Evolutionary conservation across 345 rosid species (phyloP).

Genomic region (Citrus glauca): DNA sequence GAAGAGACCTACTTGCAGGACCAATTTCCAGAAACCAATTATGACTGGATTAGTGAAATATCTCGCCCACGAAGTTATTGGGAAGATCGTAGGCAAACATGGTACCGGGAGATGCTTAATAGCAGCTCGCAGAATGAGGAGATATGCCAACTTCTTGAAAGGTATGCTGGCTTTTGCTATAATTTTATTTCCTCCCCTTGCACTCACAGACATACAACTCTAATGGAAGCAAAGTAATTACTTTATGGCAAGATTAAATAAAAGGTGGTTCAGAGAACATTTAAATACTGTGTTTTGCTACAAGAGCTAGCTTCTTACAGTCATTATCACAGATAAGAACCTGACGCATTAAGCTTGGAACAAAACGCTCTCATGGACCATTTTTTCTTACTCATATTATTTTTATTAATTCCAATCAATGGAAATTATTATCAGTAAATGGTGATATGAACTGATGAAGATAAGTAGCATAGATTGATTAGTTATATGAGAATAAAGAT

Average conservation of each 20-base stretch:
- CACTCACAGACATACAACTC: not conserved
- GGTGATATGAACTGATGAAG: not conserved
- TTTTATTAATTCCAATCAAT: not conserved
- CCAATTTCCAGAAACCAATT: slow-evolving; percentile 16
- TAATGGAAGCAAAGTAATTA: not conserved
- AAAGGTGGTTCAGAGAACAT: not conserved
- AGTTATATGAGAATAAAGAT: not conserved
- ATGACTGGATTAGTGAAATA: slow-evolving; percentile 73
- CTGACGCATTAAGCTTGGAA: not conserved
- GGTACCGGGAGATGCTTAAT: slow-evolving; percentile 70
- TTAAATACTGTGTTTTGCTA: not conserved
- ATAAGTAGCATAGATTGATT: not conserved
- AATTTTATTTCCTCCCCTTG: not conserved
- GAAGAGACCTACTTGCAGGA: slow-evolving; percentile 10
- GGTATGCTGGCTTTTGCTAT: slow-evolving; percentile 30
- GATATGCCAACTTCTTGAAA: slow-evolving; percentile 64
- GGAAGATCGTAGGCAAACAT: slow-evolving; percentile 65
- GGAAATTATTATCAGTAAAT: not conserved
- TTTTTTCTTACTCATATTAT: not conserved
- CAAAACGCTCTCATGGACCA: not conserved
- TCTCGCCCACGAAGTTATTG: slow-evolving; percentile 85
- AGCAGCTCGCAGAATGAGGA: slow-evolving; percentile 49
- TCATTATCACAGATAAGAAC: not conserved
- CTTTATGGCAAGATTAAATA: not conserved
- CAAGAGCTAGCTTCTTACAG: not conserved